Evolutionary conservation across 75 land plant genomes (phyloP).

Genomic region (Gnetum montanum): DNA sequence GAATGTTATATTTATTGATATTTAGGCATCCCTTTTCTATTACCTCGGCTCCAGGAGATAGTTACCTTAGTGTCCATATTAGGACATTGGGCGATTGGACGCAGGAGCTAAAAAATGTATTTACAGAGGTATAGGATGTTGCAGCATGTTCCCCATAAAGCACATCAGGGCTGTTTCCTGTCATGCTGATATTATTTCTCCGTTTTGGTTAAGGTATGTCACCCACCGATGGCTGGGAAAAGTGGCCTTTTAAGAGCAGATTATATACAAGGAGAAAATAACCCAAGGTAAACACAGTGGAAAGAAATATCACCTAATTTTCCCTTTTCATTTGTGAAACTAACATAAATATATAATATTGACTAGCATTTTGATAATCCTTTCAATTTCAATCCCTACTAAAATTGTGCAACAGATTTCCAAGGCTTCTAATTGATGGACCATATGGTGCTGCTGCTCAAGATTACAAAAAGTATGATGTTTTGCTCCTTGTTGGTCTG

Average conservation of each 20-base stretch:
- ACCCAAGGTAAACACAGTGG: not conserved
- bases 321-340: not conserved
- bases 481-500: slow-evolving; percentile 39
- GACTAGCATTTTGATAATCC: not conserved
- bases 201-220: slow-evolving; percentile 16
- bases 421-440: slow-evolving; percentile 34
- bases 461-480: slow-evolving; percentile 50
- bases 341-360: no score
- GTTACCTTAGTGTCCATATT: slow-evolving; percentile 36
- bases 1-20: not conserved
- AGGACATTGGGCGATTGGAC: slow-evolving; percentile 43
- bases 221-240: slow-evolving; percentile 23
- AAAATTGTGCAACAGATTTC: slow-evolving; percentile 20
- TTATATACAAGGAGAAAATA: slow-evolving; percentile 6
- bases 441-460: slow-evolving; percentile 57
- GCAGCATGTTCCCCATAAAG: not conserved
- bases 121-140: slow-evolving; percentile 22
- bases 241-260: slow-evolving; percentile 36
- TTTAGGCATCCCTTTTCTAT: slow-evolving; percentile 49
- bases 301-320: not conserved
- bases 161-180: not conserved
- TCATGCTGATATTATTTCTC: not conserved
- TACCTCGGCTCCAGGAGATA: slow-evolving; percentile 41
- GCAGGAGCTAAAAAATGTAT: slow-evolving; percentile 18
- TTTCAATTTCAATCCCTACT: no score